Evolutionary conservation across 179 eudicot genomes (phyloP), one percentile per base, ranked within the genome.

Genomic region (Camellia oleifera): DNA sequence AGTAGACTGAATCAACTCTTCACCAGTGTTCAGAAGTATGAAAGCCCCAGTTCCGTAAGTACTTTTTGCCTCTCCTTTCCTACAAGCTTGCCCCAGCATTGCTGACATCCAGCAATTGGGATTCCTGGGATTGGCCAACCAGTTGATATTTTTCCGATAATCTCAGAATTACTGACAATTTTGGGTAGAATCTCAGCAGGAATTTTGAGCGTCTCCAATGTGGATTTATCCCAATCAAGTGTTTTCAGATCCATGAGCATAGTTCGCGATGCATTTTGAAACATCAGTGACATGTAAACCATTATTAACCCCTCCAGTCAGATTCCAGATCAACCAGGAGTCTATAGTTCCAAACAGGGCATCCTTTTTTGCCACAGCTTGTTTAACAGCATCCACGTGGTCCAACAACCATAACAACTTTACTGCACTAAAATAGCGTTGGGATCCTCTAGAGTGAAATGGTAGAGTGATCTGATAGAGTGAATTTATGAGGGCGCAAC

Each of bases 251-350:
- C 40, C 98, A 95, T 92, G 48, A 95, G 86, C 98, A 95, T 92
- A 1, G 98, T 95, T 78, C 98, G 83, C 17, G 98, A 93, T 42
- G 98, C 98, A 81, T 95, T 20, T 95, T 0, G 98, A 92, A 71
- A 92, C 92, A 69, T 95, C 98, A 20, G 98, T 95, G 60, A 92
- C 87, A 72, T 95, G 98, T 81, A 93, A 80, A 72, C 98, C 98
- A 53, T 76, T 74, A 6, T 88, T 77, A 1, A 83, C 82, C 45
- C 97, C 98, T 78, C 98, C 98, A 4, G 98, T 95, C 68, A 95
- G 20, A 76, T 95, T 95, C 98, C 98, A 95, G 23, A 95, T 92
- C 79, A 93, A 77, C 98, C 98, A 95, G 46, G 40, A 32, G 40
- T 32, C 2, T 32, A 95, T 13, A 95, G 83, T 15, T 32, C 40